Evolutionary conservation across 345 rosid genomes (phyloP).

Genomic region (Arabidopsis suecica): DNA sequence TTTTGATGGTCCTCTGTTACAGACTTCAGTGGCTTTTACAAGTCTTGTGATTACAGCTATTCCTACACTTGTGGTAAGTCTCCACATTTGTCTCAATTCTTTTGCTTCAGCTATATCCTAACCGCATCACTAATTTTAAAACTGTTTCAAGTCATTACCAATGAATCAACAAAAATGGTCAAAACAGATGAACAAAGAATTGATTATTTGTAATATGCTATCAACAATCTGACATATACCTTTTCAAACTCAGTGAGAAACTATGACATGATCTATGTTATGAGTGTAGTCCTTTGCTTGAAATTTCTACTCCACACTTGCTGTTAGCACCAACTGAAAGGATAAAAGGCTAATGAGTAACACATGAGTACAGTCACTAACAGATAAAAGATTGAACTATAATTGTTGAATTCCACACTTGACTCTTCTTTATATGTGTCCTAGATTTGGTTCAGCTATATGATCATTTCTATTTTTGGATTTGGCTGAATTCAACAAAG

Average conservation of each 20-base stretch:
- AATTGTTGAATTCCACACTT: not conserved
- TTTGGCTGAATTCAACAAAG: not conserved
- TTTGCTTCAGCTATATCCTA: not conserved
- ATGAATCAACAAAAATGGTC: not conserved
- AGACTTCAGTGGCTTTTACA: constrained; percentile 85
- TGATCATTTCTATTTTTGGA: not conserved
- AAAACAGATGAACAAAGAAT: too few relatives aligned
- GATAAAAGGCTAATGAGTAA: not conserved
- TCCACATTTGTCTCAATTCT: constrained; percentile 11
- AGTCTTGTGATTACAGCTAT: constrained; percentile 77
- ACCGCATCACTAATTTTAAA: not conserved
- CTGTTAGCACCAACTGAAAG: not conserved
- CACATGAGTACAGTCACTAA: not conserved
- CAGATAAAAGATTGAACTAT: not conserved
- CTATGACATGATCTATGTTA: not conserved
- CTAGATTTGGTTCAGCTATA: constrained; percentile 8
- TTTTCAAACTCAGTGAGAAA: not conserved
- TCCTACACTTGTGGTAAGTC: constrained; percentile 84
- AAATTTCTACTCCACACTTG: not conserved
- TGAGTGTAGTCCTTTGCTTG: not conserved
- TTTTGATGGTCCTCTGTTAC: constrained; percentile 43
- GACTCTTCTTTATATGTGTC: constrained; percentile 11
- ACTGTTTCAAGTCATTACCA: not conserved
- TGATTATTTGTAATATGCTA: not conserved
- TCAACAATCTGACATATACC: too few relatives aligned